Conservation (phyloP, 768 basidiomycete genomes). For the Xerocomellus intermedius region DNA sequence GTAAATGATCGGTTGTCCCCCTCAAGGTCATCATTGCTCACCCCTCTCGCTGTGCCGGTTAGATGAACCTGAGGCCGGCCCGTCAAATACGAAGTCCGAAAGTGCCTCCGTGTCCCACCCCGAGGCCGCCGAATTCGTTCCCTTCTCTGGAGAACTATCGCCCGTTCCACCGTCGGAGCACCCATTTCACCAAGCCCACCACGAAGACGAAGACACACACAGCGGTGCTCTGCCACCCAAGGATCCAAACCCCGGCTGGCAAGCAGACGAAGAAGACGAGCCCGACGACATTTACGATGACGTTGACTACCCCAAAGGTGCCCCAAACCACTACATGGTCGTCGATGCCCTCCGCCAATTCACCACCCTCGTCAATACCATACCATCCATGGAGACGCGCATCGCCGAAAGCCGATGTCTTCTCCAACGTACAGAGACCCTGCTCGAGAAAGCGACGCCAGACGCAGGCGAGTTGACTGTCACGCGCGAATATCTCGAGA, state of each 20-base stretch:
- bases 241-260: neutral
- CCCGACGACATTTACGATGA: neutral
- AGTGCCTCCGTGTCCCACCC: neutral
- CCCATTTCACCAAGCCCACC: neutral
- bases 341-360: slow-evolving; percentile 29
- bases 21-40: neutral
- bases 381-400: slow-evolving; percentile 19
- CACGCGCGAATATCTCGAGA: slow-evolving; percentile 29
- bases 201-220: neutral
- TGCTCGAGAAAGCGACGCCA: slow-evolving; percentile 16
- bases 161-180: neutral
- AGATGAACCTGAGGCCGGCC: slow-evolving; percentile 10
- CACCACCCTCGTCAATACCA: slow-evolving; percentile 22
- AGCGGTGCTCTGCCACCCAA: neutral
- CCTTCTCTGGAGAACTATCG: neutral
- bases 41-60: neutral
- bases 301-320: slow-evolving; percentile 8
- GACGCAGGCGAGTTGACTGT: slow-evolving; percentile 20
- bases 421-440: slow-evolving; percentile 13
- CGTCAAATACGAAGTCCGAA: neutral
- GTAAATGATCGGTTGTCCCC: neutral
- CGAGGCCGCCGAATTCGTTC: neutral
- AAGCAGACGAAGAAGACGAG: slow-evolving; percentile 1
- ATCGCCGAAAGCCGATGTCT: slow-evolving; percentile 22
- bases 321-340: slow-evolving; percentile 24